Conservation (phyloP, 1,284 basidiomycete genomes). For the Vanrija pseudolonga region DNA sequence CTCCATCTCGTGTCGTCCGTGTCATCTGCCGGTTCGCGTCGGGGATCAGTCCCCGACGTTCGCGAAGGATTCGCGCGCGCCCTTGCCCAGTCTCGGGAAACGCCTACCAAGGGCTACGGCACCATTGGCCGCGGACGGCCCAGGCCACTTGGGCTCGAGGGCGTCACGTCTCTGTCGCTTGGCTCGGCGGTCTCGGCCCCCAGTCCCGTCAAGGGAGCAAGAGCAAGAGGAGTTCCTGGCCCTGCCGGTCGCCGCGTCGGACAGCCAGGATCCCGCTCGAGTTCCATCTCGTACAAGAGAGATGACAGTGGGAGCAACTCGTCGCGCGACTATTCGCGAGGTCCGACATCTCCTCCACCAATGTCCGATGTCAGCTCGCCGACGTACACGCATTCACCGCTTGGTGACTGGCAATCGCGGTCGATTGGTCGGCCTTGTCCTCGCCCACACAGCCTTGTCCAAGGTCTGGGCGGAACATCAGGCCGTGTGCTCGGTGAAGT, state of each 20-base stretch:
- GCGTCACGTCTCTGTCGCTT: background rate
- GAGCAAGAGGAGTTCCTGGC: no score
- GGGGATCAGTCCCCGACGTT: constrained; percentile 20
- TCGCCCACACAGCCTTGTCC: constrained; percentile 29
- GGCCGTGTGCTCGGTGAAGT: constrained; percentile 40
- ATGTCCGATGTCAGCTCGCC: constrained; percentile 4
- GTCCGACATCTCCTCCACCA: constrained; percentile 14
- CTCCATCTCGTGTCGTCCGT: constrained; percentile 34
- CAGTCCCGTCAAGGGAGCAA: constrained; percentile 7
- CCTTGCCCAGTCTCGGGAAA: constrained; percentile 5
- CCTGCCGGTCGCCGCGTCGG: background rate
- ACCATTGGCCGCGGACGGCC: constrained; percentile 35
- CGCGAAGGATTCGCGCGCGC: constrained; percentile 4
- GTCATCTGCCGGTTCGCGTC: constrained; percentile 15
- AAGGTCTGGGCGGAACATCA: constrained; percentile 19
- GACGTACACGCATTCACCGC: constrained; percentile 7
- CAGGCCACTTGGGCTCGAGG: constrained; percentile 22
- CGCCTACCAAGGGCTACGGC: constrained; percentile 30
- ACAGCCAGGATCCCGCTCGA: constrained; percentile 16
- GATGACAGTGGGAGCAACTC: constrained; percentile 23
- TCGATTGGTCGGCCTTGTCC: constrained; percentile 31
- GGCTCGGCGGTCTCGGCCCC: constrained; percentile 1
- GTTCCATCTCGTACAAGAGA: constrained; percentile 43
- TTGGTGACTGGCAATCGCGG: constrained; percentile 15
- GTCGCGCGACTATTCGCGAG: constrained; percentile 15